Conservation (phyloP, 2,329 filamentous ascomycete genomes). For the Tolypocladium amazonense region DNA sequence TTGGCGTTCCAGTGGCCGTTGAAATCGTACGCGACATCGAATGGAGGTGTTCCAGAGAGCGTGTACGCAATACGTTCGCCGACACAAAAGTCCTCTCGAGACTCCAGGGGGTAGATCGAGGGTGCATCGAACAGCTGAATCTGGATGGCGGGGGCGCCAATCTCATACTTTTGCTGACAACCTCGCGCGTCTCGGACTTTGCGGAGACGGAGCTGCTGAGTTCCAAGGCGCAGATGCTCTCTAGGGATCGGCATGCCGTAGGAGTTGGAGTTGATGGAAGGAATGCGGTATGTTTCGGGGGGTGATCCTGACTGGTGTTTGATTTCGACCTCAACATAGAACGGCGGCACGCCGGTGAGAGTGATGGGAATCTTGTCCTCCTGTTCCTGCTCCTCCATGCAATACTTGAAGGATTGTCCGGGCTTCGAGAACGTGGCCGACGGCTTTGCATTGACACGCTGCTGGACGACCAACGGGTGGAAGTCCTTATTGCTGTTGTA, state of each 20-base stretch:
- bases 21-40: conserved; percentile 88
- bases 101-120: conserved; percentile 78
- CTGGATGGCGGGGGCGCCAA: conserved; percentile 65
- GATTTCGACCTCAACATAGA: conserved; percentile 84
- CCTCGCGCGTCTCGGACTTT: conserved; percentile 81
- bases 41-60: conserved; percentile 81
- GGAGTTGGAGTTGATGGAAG: conserved; percentile 62
- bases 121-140: conserved; percentile 91
- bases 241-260: conserved; percentile 80
- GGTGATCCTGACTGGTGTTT: conserved; percentile 77
- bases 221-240: conserved; percentile 74
- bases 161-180: conserved; percentile 69
- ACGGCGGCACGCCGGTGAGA: conserved; percentile 74
- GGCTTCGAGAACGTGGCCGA: conserved; percentile 73
- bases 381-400: conserved; percentile 68
- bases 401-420: conserved; percentile 92
- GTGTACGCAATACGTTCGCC: conserved; percentile 91
- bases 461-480: conserved; percentile 59
- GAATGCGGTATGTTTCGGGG: conserved; percentile 71
- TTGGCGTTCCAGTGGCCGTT: conserved; percentile 72
- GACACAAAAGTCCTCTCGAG: conserved; percentile 82
- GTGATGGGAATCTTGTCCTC: conserved; percentile 84
- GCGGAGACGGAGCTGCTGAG: conserved; percentile 78
- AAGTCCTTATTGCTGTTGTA: conserved; percentile 68
- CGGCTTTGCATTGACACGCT: conserved; percentile 76